Percentiles rank a stretch among this genome's conserved stretches.
phyloP scores from a whole-genome alignment of 78 protist genomes.

The Dictyostelium brefeldianum region DNA sequence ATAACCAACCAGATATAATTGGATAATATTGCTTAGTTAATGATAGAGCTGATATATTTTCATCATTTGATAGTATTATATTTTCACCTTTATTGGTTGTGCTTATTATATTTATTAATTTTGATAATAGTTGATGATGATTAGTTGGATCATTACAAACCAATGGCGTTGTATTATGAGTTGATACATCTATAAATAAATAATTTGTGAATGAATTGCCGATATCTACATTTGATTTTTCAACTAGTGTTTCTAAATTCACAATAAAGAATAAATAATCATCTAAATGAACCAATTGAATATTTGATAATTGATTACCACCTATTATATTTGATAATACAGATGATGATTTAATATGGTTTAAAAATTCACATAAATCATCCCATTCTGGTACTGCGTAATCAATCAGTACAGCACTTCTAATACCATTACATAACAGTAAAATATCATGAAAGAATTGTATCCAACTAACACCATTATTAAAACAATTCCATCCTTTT shows the following conservation, averaged over 20 bases:
- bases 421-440: background rate
- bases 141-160: background rate
- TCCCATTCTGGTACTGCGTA: slow-evolving; percentile 21
- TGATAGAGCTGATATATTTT: background rate
- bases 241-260: background rate
- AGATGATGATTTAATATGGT: background rate
- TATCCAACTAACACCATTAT: background rate
- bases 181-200: slow-evolving; percentile 9
- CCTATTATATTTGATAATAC: background rate
- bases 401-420: slow-evolving; percentile 12
- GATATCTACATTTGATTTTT: background rate
- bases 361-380: slow-evolving; percentile 6
- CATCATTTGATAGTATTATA: background rate
- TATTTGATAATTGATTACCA: background rate
- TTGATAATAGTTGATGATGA: background rate
- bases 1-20: slow-evolving; percentile 40
- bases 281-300: background rate
- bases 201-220: slow-evolving; percentile 4
- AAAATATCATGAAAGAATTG: background rate
- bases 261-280: slow-evolving; percentile 15
- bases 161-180: background rate
- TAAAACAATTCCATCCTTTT: slow-evolving; percentile 22
- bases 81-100: background rate
- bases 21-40: slow-evolving; percentile 8
- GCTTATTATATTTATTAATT: background rate